Base-by-base conservation (phyloP, 768 basidiomycete genomes). In the Rhodotorula toruloides region DNA sequence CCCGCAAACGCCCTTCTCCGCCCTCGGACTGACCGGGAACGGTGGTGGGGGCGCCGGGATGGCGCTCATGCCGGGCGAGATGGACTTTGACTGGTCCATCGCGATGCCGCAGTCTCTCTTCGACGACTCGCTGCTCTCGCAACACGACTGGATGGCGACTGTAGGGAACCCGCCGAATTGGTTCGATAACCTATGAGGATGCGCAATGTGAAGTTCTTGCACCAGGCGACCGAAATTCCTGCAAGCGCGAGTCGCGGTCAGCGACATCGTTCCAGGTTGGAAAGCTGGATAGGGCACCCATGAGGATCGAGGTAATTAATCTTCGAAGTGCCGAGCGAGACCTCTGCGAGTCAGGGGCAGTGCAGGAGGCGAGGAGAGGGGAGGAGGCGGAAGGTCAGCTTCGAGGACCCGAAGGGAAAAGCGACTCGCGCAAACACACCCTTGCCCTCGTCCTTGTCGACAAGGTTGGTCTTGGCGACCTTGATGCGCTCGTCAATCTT, bases 151-250 rank as follows among this genome's bases (percentile, higher is more conserved):
- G 60, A 52, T 52, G 14, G 55, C 43, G 8, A 32, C 50, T 16
- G 32, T 52, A 3, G 34, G 50, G n/a, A n/a, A n/a, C n/a, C n/a
- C n/a, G n/a, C n/a, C n/a, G n/a, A n/a, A n/a, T n/a, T n/a, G n/a
- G n/a, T n/a, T n/a, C n/a, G n/a, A n/a, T n/a, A n/a, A n/a, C n/a
- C n/a, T n/a, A n/a, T n/a, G n/a, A n/a, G n/a, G n/a, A n/a, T n/a
- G n/a, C n/a, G n/a, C n/a, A n/a, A n/a, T n/a, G n/a, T n/a, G 76
- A 92, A 81, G 64, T 82, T 86, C 79, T 90, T 89, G 78, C 92
- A 93, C 96, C 94, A 99, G 0, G 91, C 87, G 40, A 90, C 86
- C 1, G 94, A 97, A 70, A 99, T 91, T 67, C 93, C 36, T 32
- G 52, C 47, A 31, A 31, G 8, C 16, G 8, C 3, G 47, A 48